phyloP scores from a whole-genome alignment of 2,329 filamentous ascomycete genomes.

The Peltaster fructicola region DNA sequence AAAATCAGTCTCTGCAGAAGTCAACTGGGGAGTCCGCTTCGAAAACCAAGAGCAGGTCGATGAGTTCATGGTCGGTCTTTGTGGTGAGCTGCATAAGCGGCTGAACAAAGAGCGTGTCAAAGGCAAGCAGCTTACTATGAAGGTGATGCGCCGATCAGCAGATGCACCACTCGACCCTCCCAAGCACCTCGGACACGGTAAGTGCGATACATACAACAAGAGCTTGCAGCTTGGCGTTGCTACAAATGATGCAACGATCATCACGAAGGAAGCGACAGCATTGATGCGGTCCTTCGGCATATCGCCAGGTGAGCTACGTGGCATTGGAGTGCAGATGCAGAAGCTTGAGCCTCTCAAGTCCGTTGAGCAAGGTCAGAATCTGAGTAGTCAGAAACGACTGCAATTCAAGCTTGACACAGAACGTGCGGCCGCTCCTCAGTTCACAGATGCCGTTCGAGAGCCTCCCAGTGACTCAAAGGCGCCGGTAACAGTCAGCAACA shows the following conservation, averaged over 20 bases:
- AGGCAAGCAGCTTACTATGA: constrained; percentile 77
- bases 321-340: constrained; percentile 82
- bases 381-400: constrained; percentile 65
- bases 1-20: constrained; percentile 91
- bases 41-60: constrained; percentile 83
- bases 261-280: constrained; percentile 70
- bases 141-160: constrained; percentile 74
- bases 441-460: too few species aligned
- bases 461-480: constrained; percentile 24
- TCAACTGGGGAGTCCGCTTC: constrained; percentile 97
- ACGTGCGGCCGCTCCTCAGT: too few species aligned
- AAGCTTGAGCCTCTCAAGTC: constrained; percentile 67
- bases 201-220: constrained; percentile 89
- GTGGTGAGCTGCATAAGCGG: constrained; percentile 65
- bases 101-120: constrained; percentile 70
- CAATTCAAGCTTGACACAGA: constrained; percentile 53
- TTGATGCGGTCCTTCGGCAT: constrained; percentile 69
- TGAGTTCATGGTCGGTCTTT: constrained; percentile 73
- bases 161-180: constrained; percentile 81
- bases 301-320: constrained; percentile 80
- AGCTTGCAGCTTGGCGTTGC: constrained; percentile 67
- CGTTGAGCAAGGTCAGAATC: constrained; percentile 31
- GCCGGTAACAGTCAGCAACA: constrained; percentile 7
- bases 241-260: constrained; percentile 52
- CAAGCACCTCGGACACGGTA: constrained; percentile 88